Evolutionary conservation across 1,139 yeast genomes (phyloP), one percentile per base, ranked within the genome.

Genomic region (Diutina mesorugosa): DNA sequence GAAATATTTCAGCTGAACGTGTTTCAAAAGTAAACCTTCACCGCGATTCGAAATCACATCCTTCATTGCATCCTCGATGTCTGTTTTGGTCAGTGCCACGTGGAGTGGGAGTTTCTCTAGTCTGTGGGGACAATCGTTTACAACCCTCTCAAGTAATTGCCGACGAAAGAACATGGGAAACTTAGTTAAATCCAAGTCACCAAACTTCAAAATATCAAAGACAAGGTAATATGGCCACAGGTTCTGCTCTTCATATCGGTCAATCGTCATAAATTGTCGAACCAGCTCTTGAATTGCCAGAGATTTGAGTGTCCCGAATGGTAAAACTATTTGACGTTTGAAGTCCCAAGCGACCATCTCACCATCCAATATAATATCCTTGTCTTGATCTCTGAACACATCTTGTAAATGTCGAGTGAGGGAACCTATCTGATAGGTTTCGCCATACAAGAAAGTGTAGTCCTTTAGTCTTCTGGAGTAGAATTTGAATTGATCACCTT

Each of bases 331-430:
- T 47, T 83, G 71, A 21, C 82, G 70, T 12, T 76, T 71, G 12
- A 80, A 80, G 66, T 91, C 97, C 80, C 83, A 90, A 0, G 96
- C 90, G 0, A 91, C 84, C 90, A 93, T 87, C 69, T 93, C 99
- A 1, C 99, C 98, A 69, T 93, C 99, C 4, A 93, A 66, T 2
- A 93, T 77, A 3, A 88, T 81, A 46, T 73, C 72, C 14, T 69
- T 67, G 2, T 78, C 76, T 6, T 72, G 68, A 0, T 69, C 69
- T 28, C 71, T 69, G 59, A 84, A 73, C 2, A 80, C 77, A 6
- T 75, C 67, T 2, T 69, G 63, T 45, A 88, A 64, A 62, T 81
- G 74, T 55, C 77, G 79, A 0, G 91, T 78, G n/a, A 88, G 71
- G 2, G 86, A 75, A 0, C 95, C 95, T 3, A 73, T 72, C 54